Conservation (phyloP, 108 stramenopile species). For the Mayamaea pseudoterrestris region DNA sequence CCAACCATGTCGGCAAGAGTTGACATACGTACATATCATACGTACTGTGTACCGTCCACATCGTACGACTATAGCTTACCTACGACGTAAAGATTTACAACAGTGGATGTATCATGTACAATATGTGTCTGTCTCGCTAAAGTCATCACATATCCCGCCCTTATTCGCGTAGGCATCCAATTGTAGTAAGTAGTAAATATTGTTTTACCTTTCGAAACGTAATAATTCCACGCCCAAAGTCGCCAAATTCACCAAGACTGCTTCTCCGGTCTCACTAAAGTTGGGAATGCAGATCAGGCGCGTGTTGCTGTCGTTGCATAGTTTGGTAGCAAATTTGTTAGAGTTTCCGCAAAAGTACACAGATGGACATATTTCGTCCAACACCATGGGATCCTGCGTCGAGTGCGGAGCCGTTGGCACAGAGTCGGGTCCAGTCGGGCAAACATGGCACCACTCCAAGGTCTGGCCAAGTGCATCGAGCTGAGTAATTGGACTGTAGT, state of each 20-base stretch:
- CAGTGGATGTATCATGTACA: too few species aligned
- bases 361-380: slow-evolving; percentile 27
- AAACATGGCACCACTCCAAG: slow-evolving; percentile 55
- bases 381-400: slow-evolving; percentile 66
- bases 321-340: slow-evolving; percentile 37
- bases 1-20: too few species aligned
- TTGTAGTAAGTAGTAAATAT: background rate
- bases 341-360: slow-evolving; percentile 60
- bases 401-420: slow-evolving; percentile 65
- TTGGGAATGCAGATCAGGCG: slow-evolving; percentile 63
- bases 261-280: slow-evolving; percentile 56
- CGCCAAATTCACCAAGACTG: slow-evolving; percentile 61
- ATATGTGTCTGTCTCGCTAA: too few species aligned
- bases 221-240: slow-evolving; percentile 54
- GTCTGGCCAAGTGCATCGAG: slow-evolving; percentile 50
- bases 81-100: too few species aligned
- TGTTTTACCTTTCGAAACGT: slow-evolving; percentile 27
- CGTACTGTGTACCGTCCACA: too few species aligned
- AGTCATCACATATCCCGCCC: too few species aligned
- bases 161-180: too few species aligned
- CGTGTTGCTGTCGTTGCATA: slow-evolving; percentile 11
- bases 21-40: too few species aligned
- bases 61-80: too few species aligned
- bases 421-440: slow-evolving; percentile 80
- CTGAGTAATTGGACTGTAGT: slow-evolving; percentile 17